phyloP scores from a whole-genome alignment of 768 basidiomycete genomes.

The Termitomyces sp. region DNA sequence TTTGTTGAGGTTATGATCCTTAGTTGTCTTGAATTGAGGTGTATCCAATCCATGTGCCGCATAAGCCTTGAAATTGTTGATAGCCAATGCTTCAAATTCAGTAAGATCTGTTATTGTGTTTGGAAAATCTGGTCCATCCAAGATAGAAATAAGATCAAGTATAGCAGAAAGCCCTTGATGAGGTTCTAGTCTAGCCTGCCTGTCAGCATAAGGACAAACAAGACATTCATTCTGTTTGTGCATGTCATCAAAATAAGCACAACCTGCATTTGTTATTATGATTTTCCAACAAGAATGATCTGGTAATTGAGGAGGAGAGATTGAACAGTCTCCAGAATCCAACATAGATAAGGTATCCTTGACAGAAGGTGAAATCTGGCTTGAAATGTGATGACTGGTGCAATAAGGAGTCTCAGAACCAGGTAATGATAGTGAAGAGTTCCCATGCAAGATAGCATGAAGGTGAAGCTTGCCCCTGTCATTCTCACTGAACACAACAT shows the following conservation, averaged over 20 bases:
- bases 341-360: too few species aligned
- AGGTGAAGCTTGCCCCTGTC: background rate
- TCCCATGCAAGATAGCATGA: too few species aligned
- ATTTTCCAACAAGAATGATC: too few species aligned
- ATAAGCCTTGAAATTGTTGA: background rate
- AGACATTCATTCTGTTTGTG: background rate
- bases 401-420: too few species aligned
- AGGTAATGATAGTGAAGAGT: too few species aligned
- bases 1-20: conserved; percentile 2
- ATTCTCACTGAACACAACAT: conserved; percentile 1
- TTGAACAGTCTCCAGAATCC: too few species aligned
- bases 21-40: background rate
- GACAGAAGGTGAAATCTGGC: too few species aligned
- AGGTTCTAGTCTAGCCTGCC: background rate
- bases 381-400: too few species aligned
- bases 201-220: background rate
- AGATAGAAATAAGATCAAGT: background rate
- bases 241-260: background rate
- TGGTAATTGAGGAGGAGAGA: too few species aligned
- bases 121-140: background rate
- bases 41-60: background rate
- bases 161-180: background rate
- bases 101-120: background rate
- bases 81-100: background rate
- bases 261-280: background rate